These are phyloP conservation scores for Cystobasidium onofrii DNA, from an alignment of 768 basidiomycete species.

Conservation along the genomic window DNA sequence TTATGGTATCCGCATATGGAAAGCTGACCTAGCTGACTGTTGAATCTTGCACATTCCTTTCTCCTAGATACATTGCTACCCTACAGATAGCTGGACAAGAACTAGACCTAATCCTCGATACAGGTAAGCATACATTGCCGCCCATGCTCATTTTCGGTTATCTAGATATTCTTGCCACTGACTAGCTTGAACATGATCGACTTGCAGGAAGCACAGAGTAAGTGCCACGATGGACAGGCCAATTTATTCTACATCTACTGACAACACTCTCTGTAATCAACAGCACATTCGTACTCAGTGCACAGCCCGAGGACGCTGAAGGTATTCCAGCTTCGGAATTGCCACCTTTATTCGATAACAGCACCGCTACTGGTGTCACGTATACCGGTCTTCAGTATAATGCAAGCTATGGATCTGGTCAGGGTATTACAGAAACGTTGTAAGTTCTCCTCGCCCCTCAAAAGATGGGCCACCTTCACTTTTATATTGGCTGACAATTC, in stretches of 20 bases:
- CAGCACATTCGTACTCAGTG: slow-evolving; percentile 14
- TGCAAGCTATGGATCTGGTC: slow-evolving; percentile 16
- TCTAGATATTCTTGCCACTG: not conserved
- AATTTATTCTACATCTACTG: not conserved
- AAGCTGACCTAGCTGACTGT: not conserved
- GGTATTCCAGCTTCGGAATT: not conserved
- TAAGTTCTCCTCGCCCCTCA: not conserved
- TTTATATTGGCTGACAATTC: no score
- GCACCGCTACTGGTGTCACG: not conserved
- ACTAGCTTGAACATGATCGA: not conserved
- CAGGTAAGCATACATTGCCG: not conserved
- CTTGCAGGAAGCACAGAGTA: slow-evolving; percentile 3
- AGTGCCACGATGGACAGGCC: not conserved
- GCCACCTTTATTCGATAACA: slow-evolving; percentile 22
- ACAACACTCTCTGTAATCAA: not conserved
- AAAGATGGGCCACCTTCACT: no score
- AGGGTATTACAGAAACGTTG: slow-evolving; percentile 23
- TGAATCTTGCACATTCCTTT: no score
- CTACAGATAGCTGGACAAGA: not conserved
- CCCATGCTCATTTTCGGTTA: not conserved
- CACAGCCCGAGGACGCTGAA: not conserved
- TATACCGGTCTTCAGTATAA: slow-evolving; percentile 14
- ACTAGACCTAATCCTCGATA: slow-evolving; percentile 2
- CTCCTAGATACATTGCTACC: not conserved
- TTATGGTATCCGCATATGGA: not conserved